A percentile compares a stretch with the other conserved stretches of the same genome.
These are phyloP conservation scores for Bruguiera sexangula DNA, from an alignment of 345 rosid species.

Conservation along the genomic window DNA sequence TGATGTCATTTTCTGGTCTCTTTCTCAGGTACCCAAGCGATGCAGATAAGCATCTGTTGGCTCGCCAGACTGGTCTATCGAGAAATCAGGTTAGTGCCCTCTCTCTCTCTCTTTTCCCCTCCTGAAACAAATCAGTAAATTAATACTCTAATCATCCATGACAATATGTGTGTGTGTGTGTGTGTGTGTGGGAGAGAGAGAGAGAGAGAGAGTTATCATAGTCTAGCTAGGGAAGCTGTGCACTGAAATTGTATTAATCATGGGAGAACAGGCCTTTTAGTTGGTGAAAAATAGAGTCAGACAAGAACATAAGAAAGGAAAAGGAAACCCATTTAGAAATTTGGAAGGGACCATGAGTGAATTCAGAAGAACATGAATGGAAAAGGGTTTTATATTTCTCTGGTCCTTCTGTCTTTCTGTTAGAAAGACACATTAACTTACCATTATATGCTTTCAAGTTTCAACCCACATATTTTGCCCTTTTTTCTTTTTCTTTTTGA, in stretches of 20 bases:
- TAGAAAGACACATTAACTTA: conserved; percentile 1
- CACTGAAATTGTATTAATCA: not conserved
- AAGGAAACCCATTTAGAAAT: not conserved
- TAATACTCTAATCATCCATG: too few species aligned
- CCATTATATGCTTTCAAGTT: not conserved
- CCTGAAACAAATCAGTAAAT: not conserved
- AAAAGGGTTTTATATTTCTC: conserved; percentile 22
- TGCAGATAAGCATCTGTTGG: conserved; percentile 98
- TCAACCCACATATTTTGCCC: not conserved
- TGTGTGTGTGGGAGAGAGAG: too few species aligned
- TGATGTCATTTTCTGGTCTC: conserved; percentile 80
- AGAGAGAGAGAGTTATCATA: too few species aligned
- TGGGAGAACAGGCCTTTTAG: too few species aligned
- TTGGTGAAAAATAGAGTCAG: not conserved
- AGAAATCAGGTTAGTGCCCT: conserved; percentile 77
- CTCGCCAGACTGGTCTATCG: conserved; percentile 98
- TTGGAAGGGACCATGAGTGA: conserved; percentile 18
- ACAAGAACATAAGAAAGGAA: not conserved
- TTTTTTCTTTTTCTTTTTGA: too few species aligned
- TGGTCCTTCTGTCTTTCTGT: conserved; percentile 9
- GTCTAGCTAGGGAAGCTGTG: not conserved
- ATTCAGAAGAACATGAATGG: conserved; percentile 29
- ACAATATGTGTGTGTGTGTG: too few species aligned
- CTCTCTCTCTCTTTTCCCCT: conserved; percentile 7
- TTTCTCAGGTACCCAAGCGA: conserved; percentile 99